Evolutionary conservation across 2,329 filamentous ascomycete genomes (phyloP), one percentile per base, ranked within the genome.

Genomic region (Pochonia chlamydosporia): DNA sequence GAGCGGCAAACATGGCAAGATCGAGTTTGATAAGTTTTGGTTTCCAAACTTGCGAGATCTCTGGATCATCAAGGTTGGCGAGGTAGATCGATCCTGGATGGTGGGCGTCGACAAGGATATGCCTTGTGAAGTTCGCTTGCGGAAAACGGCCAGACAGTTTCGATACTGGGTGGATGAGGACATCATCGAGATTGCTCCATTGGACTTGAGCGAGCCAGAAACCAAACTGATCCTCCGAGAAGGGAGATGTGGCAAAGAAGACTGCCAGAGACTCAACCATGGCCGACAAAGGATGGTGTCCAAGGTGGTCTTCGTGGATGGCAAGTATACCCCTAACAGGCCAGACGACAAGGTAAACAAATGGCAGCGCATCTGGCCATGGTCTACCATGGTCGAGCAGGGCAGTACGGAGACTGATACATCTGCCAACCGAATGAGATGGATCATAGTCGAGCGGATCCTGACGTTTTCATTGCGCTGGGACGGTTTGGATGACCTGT

Each of bases 11-110:
- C 57, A 59, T 49, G 59, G 63, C 44, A 59, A 59, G 48, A 61
- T 68, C 30, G 63, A 64, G 35, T 66, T 68, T 44, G 62, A 65
- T 47, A 59, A 61, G 16, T 61, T 68, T 35, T 66, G 64, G 63
- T 69, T 69, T 39, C 66, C 66, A 4, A 68, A 67, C 49, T 49
- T 68, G 40, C 56, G 61, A 30, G 64, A 68, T 16, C 48, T 68
- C 18, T 69, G 66, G 66, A 64, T 68, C 49, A 59, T 69, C 49
- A 68, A 69, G 49, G 57, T 69, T 46, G 66, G 65, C 20, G 63
- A 67, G 41, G 60, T 69, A 11, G 63, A 67, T 40, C 54, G 57
- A 35, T 62, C 57, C 11, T 68, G 66, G 66, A 61, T 61, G 56
- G 54, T 68, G 23, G 57, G 56, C 23, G 57, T 60, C n/a, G 62